phyloP scores from a whole-genome alignment of 805 yeast species.

The Teunomyces barrocoloradensis region DNA sequence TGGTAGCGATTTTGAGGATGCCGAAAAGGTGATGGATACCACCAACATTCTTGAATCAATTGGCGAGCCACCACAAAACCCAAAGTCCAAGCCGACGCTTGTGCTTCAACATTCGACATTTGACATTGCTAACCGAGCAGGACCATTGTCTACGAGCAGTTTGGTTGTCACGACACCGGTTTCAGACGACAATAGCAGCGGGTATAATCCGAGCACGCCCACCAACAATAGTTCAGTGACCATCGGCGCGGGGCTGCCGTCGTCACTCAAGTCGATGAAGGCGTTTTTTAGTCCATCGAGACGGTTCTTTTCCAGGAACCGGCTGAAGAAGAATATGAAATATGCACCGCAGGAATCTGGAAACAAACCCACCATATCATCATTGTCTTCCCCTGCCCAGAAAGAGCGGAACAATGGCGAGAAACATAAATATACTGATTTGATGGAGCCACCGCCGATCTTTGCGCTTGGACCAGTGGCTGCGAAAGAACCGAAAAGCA shows the following conservation, averaged over 20 bases:
- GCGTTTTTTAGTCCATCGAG: conserved; percentile 39
- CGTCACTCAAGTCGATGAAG: conserved; percentile 21
- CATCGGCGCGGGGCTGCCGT: conserved; percentile 40
- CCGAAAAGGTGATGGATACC: conserved; percentile 14
- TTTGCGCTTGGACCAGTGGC: conserved; percentile 17
- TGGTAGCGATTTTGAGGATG: conserved; percentile 17
- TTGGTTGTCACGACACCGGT: conserved; percentile 6
- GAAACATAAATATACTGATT: conserved; percentile 19
- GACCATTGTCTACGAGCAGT: conserved; percentile 6
- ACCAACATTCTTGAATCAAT: conserved; percentile 9
- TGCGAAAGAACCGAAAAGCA: neutral
- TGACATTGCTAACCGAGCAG: neutral
- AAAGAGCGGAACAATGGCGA: conserved; percentile 6
- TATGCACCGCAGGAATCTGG: conserved; percentile 1
- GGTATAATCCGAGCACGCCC: conserved; percentile 18
- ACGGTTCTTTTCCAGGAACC: conserved; percentile 31
- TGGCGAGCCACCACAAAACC: neutral
- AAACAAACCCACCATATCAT: conserved; percentile 29
- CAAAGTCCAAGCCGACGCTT: neutral
- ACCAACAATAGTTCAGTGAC: conserved; percentile 27
- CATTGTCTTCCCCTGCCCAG: conserved; percentile 26
- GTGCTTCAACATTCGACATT: conserved; percentile 3
- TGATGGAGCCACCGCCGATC: conserved; percentile 39
- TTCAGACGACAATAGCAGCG: neutral
- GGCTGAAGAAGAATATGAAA: conserved; percentile 10